These are phyloP conservation scores for Tolypocladium pustulatum DNA, from an alignment of 2,329 filamentous ascomycete genomes.

Conservation along the genomic window DNA sequence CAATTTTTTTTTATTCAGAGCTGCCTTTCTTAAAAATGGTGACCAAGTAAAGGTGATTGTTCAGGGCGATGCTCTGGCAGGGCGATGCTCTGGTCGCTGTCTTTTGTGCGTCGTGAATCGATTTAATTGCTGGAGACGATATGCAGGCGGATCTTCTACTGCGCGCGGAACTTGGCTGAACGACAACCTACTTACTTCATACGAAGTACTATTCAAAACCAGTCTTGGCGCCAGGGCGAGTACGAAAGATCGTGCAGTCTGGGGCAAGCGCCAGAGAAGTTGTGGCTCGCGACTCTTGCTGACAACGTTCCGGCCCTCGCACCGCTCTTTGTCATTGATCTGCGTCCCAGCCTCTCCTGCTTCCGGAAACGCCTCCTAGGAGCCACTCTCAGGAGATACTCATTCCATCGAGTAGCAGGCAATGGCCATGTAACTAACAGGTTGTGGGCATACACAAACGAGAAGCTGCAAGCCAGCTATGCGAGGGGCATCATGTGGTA, in stretches of 20 bases:
- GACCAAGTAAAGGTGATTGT: not conserved
- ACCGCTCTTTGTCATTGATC: not conserved
- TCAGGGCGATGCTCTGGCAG: no score
- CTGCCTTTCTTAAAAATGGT: not conserved
- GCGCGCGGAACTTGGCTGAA: not conserved
- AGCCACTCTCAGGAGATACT: not conserved
- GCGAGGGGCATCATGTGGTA: no score
- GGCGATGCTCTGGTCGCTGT: constrained; percentile 9
- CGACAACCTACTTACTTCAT: not conserved
- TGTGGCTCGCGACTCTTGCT: no score
- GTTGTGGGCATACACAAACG: not conserved
- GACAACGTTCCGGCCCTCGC: not conserved
- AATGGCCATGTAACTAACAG: not conserved
- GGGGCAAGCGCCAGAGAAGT: not conserved
- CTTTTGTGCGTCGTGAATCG: constrained; percentile 17
- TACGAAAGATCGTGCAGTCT: not conserved
- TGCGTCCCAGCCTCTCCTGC: not conserved
- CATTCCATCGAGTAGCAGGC: not conserved
- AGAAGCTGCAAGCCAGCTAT: not conserved
- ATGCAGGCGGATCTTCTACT: not conserved
- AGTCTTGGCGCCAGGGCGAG: not conserved
- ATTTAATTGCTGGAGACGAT: not conserved
- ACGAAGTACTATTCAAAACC: no score
- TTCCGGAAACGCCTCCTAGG: not conserved
- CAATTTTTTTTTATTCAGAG: not conserved